Conservation (phyloP, 257 asterid species). For the Rubia yunnanensis region DNA sequence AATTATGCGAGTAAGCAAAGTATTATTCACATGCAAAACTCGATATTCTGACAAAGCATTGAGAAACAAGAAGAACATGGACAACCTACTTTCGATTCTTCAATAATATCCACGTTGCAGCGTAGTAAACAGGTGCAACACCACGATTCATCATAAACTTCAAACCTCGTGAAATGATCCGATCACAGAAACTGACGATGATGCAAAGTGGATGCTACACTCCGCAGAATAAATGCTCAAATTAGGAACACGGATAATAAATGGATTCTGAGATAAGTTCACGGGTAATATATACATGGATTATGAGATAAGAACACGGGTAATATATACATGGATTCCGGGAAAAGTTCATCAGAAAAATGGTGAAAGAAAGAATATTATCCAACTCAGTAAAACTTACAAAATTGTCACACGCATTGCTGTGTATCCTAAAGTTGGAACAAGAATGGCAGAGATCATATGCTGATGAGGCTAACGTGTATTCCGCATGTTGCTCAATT, state of each 20-base stretch:
- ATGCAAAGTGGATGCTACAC: slow-evolving; percentile 15
- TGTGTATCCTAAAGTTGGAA: background rate
- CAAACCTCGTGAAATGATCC: slow-evolving; percentile 19
- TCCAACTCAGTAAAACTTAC: slow-evolving; percentile 5
- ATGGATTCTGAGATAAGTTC: background rate
- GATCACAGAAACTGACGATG: slow-evolving; percentile 3
- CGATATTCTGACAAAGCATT: background rate
- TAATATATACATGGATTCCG: background rate
- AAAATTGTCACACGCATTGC: background rate
- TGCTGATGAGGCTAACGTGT: background rate
- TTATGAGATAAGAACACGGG: background rate
- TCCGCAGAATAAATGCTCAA: background rate
- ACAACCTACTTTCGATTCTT: slow-evolving; percentile 8
- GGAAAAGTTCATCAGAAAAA: no score
- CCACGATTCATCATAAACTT: slow-evolving; percentile 4
- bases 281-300: background rate
- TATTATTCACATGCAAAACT: no score
- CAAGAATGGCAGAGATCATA: slow-evolving; percentile 2
- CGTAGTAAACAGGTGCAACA: slow-evolving; percentile 7
- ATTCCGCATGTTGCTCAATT: background rate
- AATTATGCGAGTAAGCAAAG: background rate
- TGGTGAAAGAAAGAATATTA: slow-evolving; percentile 1
- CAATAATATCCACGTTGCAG: slow-evolving; percentile 12
- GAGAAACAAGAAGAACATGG: background rate
- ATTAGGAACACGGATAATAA: background rate